Evolutionary conservation across 1,284 basidiomycete species (phyloP).

Genomic region (Ganoderma multipileum): DNA sequence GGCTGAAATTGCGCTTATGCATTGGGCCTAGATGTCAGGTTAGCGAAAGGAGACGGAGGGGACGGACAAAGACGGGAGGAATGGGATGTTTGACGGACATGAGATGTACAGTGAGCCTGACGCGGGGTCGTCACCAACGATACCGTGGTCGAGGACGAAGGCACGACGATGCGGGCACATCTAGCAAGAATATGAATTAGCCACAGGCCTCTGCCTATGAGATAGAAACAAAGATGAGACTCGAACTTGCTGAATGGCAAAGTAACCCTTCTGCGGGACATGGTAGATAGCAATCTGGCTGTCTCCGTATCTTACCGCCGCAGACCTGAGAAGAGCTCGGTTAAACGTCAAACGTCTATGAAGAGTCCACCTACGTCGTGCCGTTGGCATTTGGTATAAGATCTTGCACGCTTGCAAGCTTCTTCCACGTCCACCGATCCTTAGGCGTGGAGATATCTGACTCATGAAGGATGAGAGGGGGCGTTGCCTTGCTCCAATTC

Average conservation of each 20-base stretch:
- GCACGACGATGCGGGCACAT: constrained; percentile 72
- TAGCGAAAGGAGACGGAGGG: too few relatives aligned
- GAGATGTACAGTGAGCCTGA: constrained; percentile 53
- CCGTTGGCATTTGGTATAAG: constrained; percentile 57
- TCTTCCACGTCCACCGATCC: constrained; percentile 66
- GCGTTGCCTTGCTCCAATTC: constrained; percentile 70
- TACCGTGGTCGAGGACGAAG: constrained; percentile 77
- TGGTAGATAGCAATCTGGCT: constrained; percentile 75
- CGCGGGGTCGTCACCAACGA: constrained; percentile 64
- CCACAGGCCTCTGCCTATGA: background rate
- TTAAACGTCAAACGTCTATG: background rate
- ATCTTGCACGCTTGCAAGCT: constrained; percentile 58
- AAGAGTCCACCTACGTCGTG: constrained; percentile 48
- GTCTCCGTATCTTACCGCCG: constrained; percentile 74
- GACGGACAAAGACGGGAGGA: constrained; percentile 9
- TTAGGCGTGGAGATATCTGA: constrained; percentile 51
- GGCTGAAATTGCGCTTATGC: constrained; percentile 76
- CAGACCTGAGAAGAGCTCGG: constrained; percentile 39
- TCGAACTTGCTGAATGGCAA: constrained; percentile 71
- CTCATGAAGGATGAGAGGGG: constrained; percentile 52
- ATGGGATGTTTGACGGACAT: constrained; percentile 39
- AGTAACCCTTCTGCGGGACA: constrained; percentile 63
- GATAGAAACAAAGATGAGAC: background rate
- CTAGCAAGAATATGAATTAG: constrained; percentile 30
- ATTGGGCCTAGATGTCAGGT: constrained; percentile 54